These are phyloP conservation scores for Alternaria incomplexa DNA, from an alignment of 2,329 filamentous ascomycete genomes.

Conservation along the genomic window DNA sequence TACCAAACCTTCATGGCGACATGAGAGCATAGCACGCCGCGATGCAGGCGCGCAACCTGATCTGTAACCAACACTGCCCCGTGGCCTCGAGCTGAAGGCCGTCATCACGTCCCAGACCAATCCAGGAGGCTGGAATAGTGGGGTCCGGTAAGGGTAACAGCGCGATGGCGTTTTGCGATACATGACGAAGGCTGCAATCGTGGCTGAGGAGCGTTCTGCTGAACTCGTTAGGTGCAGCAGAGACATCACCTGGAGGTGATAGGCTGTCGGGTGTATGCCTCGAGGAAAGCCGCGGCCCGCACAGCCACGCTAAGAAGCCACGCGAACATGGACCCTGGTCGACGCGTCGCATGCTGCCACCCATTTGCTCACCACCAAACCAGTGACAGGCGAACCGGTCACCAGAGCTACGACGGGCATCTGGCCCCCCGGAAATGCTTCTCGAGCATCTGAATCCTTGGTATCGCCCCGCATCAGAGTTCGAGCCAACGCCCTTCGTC, in stretches of 20 bases:
- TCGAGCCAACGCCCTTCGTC: slow-evolving; percentile 58
- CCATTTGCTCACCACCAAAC: slow-evolving; percentile 8
- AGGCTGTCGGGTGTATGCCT: slow-evolving; percentile 3
- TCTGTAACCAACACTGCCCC: slow-evolving; percentile 35
- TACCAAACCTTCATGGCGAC: slow-evolving; percentile 21
- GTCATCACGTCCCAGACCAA: slow-evolving; percentile 26
- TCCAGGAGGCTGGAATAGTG: slow-evolving; percentile 3
- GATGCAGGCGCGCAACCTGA: slow-evolving; percentile 22
- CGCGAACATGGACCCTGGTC: slow-evolving; percentile 2
- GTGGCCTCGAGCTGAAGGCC: slow-evolving; percentile 21
- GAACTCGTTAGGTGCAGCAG: neutral
- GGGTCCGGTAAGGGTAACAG: slow-evolving; percentile 13
- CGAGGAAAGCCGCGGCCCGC: slow-evolving; percentile 2
- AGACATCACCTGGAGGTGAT: neutral
- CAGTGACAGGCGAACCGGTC: neutral
- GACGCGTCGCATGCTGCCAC: slow-evolving; percentile 3
- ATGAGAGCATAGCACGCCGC: neutral
- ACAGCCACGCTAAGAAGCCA: slow-evolving; percentile 18
- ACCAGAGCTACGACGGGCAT: neutral
- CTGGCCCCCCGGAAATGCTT: slow-evolving; percentile 29
- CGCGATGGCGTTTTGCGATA: neutral
- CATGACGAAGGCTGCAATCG: neutral
- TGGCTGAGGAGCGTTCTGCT: slow-evolving; percentile 1
- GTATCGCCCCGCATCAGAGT: slow-evolving; percentile 40
- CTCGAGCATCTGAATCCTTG: slow-evolving; percentile 36